phyloP scores from a whole-genome alignment of 2,329 filamentous ascomycete species.

The Trichoderma cornu-damae region DNA sequence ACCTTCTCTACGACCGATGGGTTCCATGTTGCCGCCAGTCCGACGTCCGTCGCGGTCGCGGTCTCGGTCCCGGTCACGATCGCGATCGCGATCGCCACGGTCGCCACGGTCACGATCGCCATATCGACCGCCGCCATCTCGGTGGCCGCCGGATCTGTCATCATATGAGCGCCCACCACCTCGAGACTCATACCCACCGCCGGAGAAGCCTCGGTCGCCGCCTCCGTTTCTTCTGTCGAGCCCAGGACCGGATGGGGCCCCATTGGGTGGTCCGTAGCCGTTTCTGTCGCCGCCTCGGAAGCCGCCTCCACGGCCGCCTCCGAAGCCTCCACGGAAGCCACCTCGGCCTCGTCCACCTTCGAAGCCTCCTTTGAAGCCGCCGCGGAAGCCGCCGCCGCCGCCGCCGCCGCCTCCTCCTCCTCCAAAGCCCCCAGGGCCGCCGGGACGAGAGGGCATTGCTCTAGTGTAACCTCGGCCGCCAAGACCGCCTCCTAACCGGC shows the following conservation, averaged over 20 bases:
- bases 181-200: constrained; percentile 53
- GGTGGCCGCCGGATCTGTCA: constrained; percentile 51
- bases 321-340: constrained; percentile 46
- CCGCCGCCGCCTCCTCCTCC: constrained; percentile 39
- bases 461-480: constrained; percentile 93
- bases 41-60: constrained; percentile 36
- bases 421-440: constrained; percentile 56
- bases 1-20: constrained; percentile 63
- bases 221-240: constrained; percentile 43
- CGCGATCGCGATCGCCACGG: constrained; percentile 39
- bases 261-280: constrained; percentile 48
- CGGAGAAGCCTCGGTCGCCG: constrained; percentile 39
- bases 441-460: constrained; percentile 65
- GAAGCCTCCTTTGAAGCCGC: constrained; percentile 40
- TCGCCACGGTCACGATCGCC: constrained; percentile 42
- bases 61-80: constrained; percentile 29
- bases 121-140: constrained; percentile 41
- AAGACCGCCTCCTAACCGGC: constrained; percentile 83
- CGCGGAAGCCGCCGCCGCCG: constrained; percentile 42
- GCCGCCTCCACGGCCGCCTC: constrained; percentile 24
- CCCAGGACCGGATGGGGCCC: constrained; percentile 58
- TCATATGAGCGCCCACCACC: constrained; percentile 55
- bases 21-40: constrained; percentile 79
- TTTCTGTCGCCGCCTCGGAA: constrained; percentile 38
- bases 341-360: constrained; percentile 50